Conservation (phyloP, 331 rosid genomes). For the Malus hybrid region DNA sequence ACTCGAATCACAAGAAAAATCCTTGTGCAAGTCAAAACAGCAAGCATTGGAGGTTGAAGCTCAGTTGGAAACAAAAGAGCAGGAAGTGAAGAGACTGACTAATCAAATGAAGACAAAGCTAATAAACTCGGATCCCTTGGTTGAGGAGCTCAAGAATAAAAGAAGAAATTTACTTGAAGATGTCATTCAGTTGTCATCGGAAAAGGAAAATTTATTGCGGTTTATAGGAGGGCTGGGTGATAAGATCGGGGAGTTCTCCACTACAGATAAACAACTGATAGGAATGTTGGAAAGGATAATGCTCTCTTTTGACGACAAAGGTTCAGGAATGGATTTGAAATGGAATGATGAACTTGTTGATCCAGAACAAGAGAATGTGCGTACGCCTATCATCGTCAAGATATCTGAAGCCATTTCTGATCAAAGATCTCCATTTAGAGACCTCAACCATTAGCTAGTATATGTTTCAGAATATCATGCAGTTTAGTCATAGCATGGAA, state of each 20-base stretch:
- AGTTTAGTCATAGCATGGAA: constrained; percentile 14
- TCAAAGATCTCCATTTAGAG: constrained; percentile 59
- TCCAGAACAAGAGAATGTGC: constrained; percentile 37
- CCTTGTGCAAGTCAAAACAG: constrained; percentile 32
- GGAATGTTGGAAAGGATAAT: constrained; percentile 37
- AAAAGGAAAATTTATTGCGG: constrained; percentile 47
- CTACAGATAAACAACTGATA: constrained; percentile 39
- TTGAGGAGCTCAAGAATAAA: constrained; percentile 49
- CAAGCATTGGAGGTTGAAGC: constrained; percentile 52
- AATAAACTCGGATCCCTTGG: constrained; percentile 34
- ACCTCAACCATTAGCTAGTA: constrained; percentile 40
- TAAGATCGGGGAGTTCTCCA: constrained; percentile 40
- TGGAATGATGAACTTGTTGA: constrained; percentile 21
- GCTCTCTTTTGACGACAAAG: constrained; percentile 32
- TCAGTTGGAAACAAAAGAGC: constrained; percentile 41
- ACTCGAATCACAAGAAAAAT: constrained; percentile 40
- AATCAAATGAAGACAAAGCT: constrained; percentile 49
- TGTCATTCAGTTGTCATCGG: constrained; percentile 41
- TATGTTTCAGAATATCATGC: neutral
- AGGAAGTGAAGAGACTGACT: constrained; percentile 31
- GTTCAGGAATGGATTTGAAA: constrained; percentile 16
- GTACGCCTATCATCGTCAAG: constrained; percentile 28
- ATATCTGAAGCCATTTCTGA: constrained; percentile 35
- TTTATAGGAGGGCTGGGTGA: constrained; percentile 36
- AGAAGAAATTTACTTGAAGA: constrained; percentile 51